Base-by-base conservation (phyloP, 768 basidiomycete genomes). In the Mrakia hoshinonis region DNA sequence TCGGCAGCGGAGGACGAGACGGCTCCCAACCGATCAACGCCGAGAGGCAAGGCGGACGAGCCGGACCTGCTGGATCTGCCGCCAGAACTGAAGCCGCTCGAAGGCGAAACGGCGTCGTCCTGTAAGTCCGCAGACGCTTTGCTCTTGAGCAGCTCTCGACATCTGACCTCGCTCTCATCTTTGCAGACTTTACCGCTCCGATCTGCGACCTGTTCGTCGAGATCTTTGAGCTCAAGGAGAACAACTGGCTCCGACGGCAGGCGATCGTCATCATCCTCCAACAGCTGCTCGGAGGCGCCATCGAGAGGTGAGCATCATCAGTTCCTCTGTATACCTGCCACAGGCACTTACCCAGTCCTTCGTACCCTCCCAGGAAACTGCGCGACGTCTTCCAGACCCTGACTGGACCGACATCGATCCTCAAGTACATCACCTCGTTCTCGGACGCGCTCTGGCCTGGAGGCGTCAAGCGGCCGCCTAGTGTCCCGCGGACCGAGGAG, bases 231-330 rank as follows among this genome's bases (percentile, higher is more conserved):
- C 85, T 98, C 22, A 87, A 96, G 81, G 92, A 91, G 83, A 93
- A 94, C 76, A 96, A 95, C 75, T 99, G 96, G 96, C 82, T 98
- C 34, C 84, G 95, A 66, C 83, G 91, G 24, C 96, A 98, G 78
- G 94, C 96, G 2, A 92, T 96, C 75, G 90, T 98, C 18, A 91
- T 98, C 65, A 93, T 98, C 72, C 81, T 98, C 64, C 96, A 98
- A 78, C 95, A 98, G 77, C 87, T 98, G 4, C 83, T 99, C 3
- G 95, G 94, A 13, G 90, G 91, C 18, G 97, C 96, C 0, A 92
- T 98, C 75, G 96, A 99, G 80, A 83, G 92, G 95, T 95, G 67
- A 76, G 85, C 79, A 0, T 38, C 5, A 5, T 2, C 34, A n/a
- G n/a, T 38, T 11, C 34, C 65, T 31, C 18, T 62, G 5, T 34